Conservation (phyloP, 1,139 yeast species). For the Yamadazyma buinensis region DNA sequence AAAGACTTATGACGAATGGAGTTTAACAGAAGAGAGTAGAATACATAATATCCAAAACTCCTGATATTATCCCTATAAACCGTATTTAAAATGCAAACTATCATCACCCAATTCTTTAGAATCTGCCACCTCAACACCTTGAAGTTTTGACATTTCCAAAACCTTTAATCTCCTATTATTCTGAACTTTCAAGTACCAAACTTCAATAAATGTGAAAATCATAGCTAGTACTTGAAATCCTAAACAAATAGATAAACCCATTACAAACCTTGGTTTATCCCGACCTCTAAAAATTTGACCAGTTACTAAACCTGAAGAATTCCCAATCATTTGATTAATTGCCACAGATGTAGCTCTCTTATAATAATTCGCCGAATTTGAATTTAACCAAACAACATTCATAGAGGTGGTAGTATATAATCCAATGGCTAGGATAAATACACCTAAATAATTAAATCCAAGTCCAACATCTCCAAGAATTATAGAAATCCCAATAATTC, state of each 20-base stretch:
- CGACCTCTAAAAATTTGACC: slow-evolving; percentile 4
- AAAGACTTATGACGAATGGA: no score
- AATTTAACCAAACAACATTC: slow-evolving; percentile 3
- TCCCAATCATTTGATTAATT: slow-evolving; percentile 3
- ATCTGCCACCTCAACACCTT: neutral
- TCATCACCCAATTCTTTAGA: neutral
- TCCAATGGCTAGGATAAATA: slow-evolving; percentile 2
- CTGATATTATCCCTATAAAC: neutral
- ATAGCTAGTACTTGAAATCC: slow-evolving; percentile 2
- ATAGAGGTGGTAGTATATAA: slow-evolving; percentile 2
- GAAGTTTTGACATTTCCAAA: neutral
- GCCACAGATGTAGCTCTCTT: slow-evolving; percentile 4
- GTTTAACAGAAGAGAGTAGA: no score
- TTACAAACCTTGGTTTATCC: slow-evolving; percentile 1
- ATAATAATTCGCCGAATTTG: slow-evolving; percentile 1
- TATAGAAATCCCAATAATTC: slow-evolving; percentile 1
- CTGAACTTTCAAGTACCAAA: neutral
- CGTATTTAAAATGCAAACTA: slow-evolving; percentile 1
- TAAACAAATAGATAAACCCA: slow-evolving; percentile 2
- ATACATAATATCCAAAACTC: no score
- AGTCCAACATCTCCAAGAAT: neutral
- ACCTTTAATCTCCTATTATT: neutral
- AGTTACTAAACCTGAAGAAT: slow-evolving; percentile 1
- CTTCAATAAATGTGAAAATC: neutral
- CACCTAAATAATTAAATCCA: slow-evolving; percentile 2